Conservation (phyloP, 2,329 filamentous ascomycete species). For the Xylariaceae sp. region DNA sequence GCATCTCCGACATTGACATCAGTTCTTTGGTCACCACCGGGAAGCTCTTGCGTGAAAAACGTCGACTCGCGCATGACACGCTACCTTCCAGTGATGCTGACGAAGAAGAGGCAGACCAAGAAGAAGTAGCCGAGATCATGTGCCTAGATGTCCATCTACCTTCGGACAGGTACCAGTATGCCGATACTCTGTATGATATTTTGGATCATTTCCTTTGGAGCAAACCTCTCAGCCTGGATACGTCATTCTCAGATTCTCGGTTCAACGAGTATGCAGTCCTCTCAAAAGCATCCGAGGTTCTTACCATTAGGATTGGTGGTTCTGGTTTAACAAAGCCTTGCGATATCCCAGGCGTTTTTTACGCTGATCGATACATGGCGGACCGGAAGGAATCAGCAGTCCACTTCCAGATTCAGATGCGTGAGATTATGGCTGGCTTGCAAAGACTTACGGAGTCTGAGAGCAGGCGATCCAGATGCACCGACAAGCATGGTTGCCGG, state of each 20-base stretch:
- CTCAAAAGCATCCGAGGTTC: constrained; percentile 43
- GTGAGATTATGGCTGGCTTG: constrained; percentile 18
- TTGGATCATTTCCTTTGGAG: constrained; percentile 46
- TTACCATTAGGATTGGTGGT: constrained; percentile 42
- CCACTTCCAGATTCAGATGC: constrained; percentile 36
- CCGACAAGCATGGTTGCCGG: constrained; percentile 17
- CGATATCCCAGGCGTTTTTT: constrained; percentile 48
- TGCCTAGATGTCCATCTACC: constrained; percentile 38
- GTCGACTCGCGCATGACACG: constrained; percentile 4
- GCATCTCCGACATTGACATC: constrained; percentile 14
- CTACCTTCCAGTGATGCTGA: constrained; percentile 19
- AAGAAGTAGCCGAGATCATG: constrained; percentile 27
- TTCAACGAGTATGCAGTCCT: constrained; percentile 39
- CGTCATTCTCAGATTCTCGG: constrained; percentile 25
- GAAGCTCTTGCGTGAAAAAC: constrained; percentile 10
- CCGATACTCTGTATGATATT: constrained; percentile 43
- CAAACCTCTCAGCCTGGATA: constrained; percentile 34
- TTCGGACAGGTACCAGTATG: constrained; percentile 31
- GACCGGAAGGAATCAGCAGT: constrained; percentile 41
- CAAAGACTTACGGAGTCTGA: constrained; percentile 16
- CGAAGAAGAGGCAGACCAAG: constrained; percentile 19
- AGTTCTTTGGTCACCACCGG: constrained; percentile 20
- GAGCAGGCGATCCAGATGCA: constrained; percentile 14
- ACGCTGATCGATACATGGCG: constrained; percentile 50
- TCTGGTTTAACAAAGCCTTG: constrained; percentile 39